These are phyloP conservation scores for Blepharisma japonicum DNA, from an alignment of 73 alveolate genomes.

Conservation along the genomic window DNA sequence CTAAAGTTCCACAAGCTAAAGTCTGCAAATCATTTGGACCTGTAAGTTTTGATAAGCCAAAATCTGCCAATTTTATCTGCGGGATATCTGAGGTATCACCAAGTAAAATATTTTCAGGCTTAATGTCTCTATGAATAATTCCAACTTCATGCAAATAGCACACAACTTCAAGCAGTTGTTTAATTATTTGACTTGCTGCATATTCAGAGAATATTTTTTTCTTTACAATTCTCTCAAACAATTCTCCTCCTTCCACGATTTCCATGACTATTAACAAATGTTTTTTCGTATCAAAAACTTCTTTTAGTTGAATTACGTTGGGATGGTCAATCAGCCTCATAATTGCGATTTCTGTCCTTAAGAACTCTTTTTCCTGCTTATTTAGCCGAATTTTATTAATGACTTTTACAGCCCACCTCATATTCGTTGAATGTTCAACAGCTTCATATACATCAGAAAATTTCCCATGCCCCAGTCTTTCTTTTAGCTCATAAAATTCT, in stretches of 20 bases:
- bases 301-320: slow-evolving; percentile 41
- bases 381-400: neutral
- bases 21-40: slow-evolving; percentile 53
- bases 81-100: slow-evolving; percentile 52
- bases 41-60: slow-evolving; percentile 68
- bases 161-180: slow-evolving; percentile 49
- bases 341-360: slow-evolving; percentile 42
- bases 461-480: slow-evolving; percentile 15
- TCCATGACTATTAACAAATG: slow-evolving; percentile 52
- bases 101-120: slow-evolving; percentile 77
- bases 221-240: slow-evolving; percentile 50
- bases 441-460: slow-evolving; percentile 26
- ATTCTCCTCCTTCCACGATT: slow-evolving; percentile 60
- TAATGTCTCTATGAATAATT: slow-evolving; percentile 69
- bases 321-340: slow-evolving; percentile 36
- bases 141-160: slow-evolving; percentile 61
- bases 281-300: slow-evolving; percentile 41
- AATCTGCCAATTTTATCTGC: slow-evolving; percentile 67
- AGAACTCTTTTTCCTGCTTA: slow-evolving; percentile 1
- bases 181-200: slow-evolving; percentile 52
- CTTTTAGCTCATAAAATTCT: slow-evolving; percentile 17
- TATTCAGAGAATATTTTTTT: slow-evolving; percentile 48
- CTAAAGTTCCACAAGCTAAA: slow-evolving; percentile 69
- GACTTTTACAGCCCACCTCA: slow-evolving; percentile 29
- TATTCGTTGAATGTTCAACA: neutral